Evolutionary conservation across 306 rosid genomes (phyloP).

Genomic region (Prunus davidiana): DNA sequence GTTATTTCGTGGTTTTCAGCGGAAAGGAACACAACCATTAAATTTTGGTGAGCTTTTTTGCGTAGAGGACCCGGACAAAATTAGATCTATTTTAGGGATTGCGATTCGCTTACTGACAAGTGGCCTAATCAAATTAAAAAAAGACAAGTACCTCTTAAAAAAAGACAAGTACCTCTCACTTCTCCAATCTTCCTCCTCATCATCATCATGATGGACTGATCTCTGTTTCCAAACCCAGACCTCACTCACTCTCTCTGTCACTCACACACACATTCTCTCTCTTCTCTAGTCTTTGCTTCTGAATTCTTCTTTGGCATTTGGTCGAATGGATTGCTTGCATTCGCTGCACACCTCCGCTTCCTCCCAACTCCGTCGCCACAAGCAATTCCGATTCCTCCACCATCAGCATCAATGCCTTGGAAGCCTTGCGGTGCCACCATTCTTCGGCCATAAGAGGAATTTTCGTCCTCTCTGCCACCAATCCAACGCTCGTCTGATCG

Average conservation of each 20-base stretch:
- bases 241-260: not conserved
- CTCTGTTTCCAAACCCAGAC: not conserved
- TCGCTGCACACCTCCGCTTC: conserved; percentile 33
- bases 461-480: conserved; percentile 11
- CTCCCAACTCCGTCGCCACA: conserved; percentile 16
- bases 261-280: too few species aligned
- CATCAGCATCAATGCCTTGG: conserved; percentile 7
- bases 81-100: not conserved
- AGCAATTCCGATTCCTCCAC: conserved; percentile 23
- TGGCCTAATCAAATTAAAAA: not conserved
- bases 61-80: not conserved
- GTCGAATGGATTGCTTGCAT: conserved; percentile 38
- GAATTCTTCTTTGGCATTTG: not conserved
- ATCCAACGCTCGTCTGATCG: not conserved
- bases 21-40: not conserved
- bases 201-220: not conserved
- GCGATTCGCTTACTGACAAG: not conserved
- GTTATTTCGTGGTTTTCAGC: not conserved
- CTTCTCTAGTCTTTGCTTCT: not conserved
- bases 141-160: not conserved
- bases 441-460: conserved; percentile 4
- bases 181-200: not conserved
- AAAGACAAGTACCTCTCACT: not conserved
- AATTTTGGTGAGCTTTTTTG: not conserved
- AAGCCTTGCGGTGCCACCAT: conserved; percentile 10